Evolutionary conservation across 2,329 filamentous ascomycete genomes (phyloP).

Genomic region (Alternaria dauci): DNA sequence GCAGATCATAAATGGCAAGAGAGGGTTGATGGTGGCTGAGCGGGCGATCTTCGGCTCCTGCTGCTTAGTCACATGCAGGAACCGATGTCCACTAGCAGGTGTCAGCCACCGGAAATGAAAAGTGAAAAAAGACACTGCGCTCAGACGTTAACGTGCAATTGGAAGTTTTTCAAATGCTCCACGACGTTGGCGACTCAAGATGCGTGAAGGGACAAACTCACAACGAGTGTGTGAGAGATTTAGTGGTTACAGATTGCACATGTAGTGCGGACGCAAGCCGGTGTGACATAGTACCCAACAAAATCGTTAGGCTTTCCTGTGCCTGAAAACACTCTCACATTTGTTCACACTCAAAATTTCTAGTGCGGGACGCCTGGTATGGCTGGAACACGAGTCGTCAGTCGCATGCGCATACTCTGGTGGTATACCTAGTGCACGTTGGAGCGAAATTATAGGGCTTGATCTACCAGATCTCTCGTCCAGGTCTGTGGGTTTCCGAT

Average conservation of each 20-base stretch:
- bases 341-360: neutral
- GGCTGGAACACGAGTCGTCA: neutral
- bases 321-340: neutral
- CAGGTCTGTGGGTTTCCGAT: constrained; percentile 5
- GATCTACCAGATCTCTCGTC: neutral
- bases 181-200: neutral
- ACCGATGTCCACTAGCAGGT: constrained; percentile 3
- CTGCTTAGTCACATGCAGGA: constrained; percentile 10
- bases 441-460: constrained; percentile 1
- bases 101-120: neutral
- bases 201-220: neutral
- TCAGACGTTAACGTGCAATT: constrained; percentile 1
- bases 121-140: neutral
- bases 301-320: neutral
- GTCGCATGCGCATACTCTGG: neutral
- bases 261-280: neutral
- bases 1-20: neutral
- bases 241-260: neutral
- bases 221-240: neutral
- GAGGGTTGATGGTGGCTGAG: constrained; percentile 10
- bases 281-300: neutral
- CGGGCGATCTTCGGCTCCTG: constrained; percentile 5
- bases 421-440: neutral
- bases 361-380: no score
- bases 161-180: neutral